Percentiles rank a stretch among this genome's conserved stretches.
These are phyloP conservation scores for Pseudotsuga menziesii DNA, from an alignment of 75 land plant genomes.

Conservation along the genomic window DNA sequence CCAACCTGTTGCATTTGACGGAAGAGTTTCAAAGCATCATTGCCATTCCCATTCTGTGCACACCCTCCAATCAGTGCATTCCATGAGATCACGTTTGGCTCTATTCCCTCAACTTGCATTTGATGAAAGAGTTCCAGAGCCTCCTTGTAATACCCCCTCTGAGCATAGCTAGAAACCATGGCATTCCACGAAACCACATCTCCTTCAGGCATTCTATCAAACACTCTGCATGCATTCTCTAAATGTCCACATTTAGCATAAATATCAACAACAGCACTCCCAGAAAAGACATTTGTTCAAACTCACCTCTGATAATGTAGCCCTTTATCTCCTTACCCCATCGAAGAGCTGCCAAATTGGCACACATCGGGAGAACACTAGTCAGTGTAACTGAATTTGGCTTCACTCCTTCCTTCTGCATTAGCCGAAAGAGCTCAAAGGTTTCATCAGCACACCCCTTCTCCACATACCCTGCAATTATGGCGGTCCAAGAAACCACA, in stretches of 20 bases:
- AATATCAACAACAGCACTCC: slow-evolving; percentile 54
- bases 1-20: slow-evolving; percentile 28
- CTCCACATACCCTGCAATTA: slow-evolving; percentile 56
- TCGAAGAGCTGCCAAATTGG: slow-evolving; percentile 15
- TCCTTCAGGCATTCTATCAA: slow-evolving; percentile 21
- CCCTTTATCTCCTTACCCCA: slow-evolving; percentile 33
- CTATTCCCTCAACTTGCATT: slow-evolving; percentile 8
- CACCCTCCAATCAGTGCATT: background rate
- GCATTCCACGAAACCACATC: slow-evolving; percentile 56
- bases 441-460: slow-evolving; percentile 29
- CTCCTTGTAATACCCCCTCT: slow-evolving; percentile 9
- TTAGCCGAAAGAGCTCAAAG: slow-evolving; percentile 24
- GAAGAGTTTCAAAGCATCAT: slow-evolving; percentile 23
- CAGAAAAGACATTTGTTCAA: slow-evolving; percentile 24
- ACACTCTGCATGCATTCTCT: slow-evolving; percentile 25
- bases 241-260: slow-evolving; percentile 52
- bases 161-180: slow-evolving; percentile 38
- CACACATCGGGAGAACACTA: slow-evolving; percentile 43
- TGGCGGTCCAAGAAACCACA: slow-evolving; percentile 56
- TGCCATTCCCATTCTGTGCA: background rate
- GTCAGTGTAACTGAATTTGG: slow-evolving; percentile 60
- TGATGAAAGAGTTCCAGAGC: slow-evolving; percentile 15
- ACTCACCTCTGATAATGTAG: slow-evolving; percentile 24
- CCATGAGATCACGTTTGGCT: background rate
- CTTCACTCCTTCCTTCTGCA: slow-evolving; percentile 12